Conservation (phyloP, 768 basidiomycete genomes). For the Lentinula sp. region DNA sequence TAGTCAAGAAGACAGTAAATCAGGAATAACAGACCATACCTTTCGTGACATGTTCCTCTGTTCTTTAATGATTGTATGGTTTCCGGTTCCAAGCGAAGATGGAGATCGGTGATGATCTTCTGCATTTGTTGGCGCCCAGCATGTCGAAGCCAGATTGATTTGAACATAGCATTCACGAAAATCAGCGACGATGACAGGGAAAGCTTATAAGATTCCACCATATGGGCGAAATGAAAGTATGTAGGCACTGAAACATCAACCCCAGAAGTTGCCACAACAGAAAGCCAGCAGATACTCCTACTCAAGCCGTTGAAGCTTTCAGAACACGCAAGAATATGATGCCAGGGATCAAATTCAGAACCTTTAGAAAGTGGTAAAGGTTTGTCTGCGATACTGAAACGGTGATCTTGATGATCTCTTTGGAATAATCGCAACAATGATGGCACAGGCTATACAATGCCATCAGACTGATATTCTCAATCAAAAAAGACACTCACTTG, state of each 20-base stretch:
- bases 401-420: constrained; percentile 40
- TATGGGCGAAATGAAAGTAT: constrained; percentile 40
- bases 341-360: constrained; percentile 47
- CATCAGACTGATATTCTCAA: neutral
- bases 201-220: constrained; percentile 30
- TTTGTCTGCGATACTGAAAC: constrained; percentile 30
- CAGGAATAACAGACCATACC: constrained; percentile 26
- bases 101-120: constrained; percentile 38
- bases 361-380: constrained; percentile 22
- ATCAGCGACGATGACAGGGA: constrained; percentile 39
- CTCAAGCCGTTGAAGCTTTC: constrained; percentile 27
- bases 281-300: constrained; percentile 52
- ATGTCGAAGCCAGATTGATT: constrained; percentile 57
- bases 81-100: constrained; percentile 33
- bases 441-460: constrained; percentile 35
- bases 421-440: constrained; percentile 55
- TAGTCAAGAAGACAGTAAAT: neutral
- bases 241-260: constrained; percentile 51
- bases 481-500: constrained; percentile 27
- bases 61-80: constrained; percentile 31
- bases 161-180: constrained; percentile 48
- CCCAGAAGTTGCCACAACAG: constrained; percentile 55
- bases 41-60: constrained; percentile 19
- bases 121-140: constrained; percentile 57
- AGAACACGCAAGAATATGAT: constrained; percentile 17